A percentile compares a stretch with the other conserved stretches of the same genome.
phyloP scores from a whole-genome alignment of 1,139 yeast species.

The Pneumocystis oryctolagi region DNA sequence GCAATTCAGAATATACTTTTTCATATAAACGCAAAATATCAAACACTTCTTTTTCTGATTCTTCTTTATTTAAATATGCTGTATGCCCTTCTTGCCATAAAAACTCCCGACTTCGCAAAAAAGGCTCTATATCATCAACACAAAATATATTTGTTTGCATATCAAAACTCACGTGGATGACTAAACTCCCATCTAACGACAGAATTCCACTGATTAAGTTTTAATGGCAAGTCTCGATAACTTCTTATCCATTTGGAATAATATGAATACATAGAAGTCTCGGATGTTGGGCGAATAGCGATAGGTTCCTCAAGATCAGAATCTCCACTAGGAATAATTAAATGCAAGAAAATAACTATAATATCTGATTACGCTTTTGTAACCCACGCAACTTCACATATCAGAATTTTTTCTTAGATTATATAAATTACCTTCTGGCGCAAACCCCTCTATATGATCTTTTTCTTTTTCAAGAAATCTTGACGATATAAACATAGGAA shows the following conservation, averaged over 20 bases:
- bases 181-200: conserved; percentile 98
- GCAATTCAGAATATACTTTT: conserved; percentile 69
- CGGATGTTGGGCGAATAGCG: conserved; percentile 98
- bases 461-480: conserved; percentile 90
- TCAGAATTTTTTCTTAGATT: neutral
- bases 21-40: conserved; percentile 79
- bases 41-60: conserved; percentile 69
- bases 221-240: conserved; percentile 92
- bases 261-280: conserved; percentile 99
- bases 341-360: neutral
- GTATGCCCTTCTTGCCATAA: conserved; percentile 99
- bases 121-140: conserved; percentile 39
- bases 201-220: conserved; percentile 97
- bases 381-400: conserved; percentile 76
- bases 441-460: conserved; percentile 97
- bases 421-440: conserved; percentile 48
- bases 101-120: conserved; percentile 95
- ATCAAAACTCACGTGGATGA: conserved; percentile 49
- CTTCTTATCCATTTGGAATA: conserved; percentile 98
- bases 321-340: conserved; percentile 33
- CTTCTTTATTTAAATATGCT: conserved; percentile 71
- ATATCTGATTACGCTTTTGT: conserved; percentile 45
- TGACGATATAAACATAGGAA: conserved; percentile 96
- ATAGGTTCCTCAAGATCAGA: conserved; percentile 95
- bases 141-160: neutral